A percentile compares a stretch with the other conserved stretches of the same genome.
These are phyloP conservation scores for Teunomyces stri DNA, from an alignment of 805 yeast species.

Conservation along the genomic window DNA sequence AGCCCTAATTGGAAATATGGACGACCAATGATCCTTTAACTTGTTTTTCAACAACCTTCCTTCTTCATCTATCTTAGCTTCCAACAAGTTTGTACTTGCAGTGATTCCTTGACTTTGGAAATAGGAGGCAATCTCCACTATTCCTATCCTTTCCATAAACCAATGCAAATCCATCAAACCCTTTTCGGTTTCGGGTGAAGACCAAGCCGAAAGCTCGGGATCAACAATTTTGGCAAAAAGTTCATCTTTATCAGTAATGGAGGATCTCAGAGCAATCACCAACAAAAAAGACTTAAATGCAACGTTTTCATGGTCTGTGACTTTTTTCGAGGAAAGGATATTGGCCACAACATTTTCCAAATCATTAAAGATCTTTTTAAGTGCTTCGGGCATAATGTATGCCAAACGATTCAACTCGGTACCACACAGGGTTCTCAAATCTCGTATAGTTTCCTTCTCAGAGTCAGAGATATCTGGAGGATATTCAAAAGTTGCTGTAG, in stretches of 20 bases:
- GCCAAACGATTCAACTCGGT: conserved; percentile 93
- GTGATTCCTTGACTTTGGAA: conserved; percentile 80
- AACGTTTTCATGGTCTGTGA: conserved; percentile 88
- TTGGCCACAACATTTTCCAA: conserved; percentile 77
- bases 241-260: conserved; percentile 68
- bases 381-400: conserved; percentile 87
- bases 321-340: conserved; percentile 63
- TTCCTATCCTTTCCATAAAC: conserved; percentile 98
- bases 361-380: conserved; percentile 77
- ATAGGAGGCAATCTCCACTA: conserved; percentile 88
- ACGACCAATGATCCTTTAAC: conserved; percentile 88
- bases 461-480: conserved; percentile 70
- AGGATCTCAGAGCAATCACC: conserved; percentile 86
- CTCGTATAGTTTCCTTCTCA: conserved; percentile 75
- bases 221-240: conserved; percentile 86
- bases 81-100: conserved; percentile 69
- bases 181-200: conserved; percentile 84
- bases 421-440: conserved; percentile 87
- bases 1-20: conserved; percentile 92
- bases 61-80: conserved; percentile 84
- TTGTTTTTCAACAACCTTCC: conserved; percentile 76
- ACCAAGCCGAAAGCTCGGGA: conserved; percentile 91
- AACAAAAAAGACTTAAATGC: conserved; percentile 89
- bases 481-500: conserved; percentile 78
- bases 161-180: conserved; percentile 89